phyloP scores from a whole-genome alignment of 2,329 filamentous ascomycete genomes.

The Colletotrichum abscissum region DNA sequence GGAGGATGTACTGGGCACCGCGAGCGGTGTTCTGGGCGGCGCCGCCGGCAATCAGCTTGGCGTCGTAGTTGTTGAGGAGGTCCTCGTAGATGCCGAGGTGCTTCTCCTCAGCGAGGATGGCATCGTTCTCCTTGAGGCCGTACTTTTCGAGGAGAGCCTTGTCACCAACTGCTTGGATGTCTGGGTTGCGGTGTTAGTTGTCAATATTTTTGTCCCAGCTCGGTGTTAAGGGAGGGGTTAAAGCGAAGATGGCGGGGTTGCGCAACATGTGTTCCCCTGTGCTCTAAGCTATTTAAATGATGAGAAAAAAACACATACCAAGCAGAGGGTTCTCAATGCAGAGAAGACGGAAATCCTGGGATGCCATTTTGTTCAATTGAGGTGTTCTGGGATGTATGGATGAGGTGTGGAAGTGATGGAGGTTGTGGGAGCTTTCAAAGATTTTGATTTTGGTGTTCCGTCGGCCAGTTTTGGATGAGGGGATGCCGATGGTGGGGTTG shows the following conservation, averaged over 20 bases:
- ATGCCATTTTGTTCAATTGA: slow-evolving; percentile 69
- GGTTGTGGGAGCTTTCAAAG: slow-evolving; percentile 37
- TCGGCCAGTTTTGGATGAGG: slow-evolving; percentile 40
- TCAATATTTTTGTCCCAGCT: background rate
- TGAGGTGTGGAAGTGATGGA: slow-evolving; percentile 24
- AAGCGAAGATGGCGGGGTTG: background rate
- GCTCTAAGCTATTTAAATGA: slow-evolving; percentile 4
- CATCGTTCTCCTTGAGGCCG: slow-evolving; percentile 93
- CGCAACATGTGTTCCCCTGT: background rate
- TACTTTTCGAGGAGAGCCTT: slow-evolving; percentile 92
- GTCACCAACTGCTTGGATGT: slow-evolving; percentile 91
- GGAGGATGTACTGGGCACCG: slow-evolving; percentile 95
- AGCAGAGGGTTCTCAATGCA: slow-evolving; percentile 98
- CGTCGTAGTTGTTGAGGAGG: slow-evolving; percentile 89
- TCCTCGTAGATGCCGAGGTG: slow-evolving; percentile 94
- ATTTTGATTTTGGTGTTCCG: slow-evolving; percentile 40
- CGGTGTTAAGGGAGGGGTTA: slow-evolving; percentile 32
- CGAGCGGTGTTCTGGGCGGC: slow-evolving; percentile 98
- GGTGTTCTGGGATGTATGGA: slow-evolving; percentile 33
- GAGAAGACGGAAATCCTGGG: slow-evolving; percentile 88
- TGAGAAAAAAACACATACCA: slow-evolving; percentile 63
- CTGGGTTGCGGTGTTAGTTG: slow-evolving; percentile 52
- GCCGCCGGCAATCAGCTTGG: slow-evolving; percentile 94
- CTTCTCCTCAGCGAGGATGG: slow-evolving; percentile 94
- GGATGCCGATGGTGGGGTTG: slow-evolving; percentile 43